Percentiles rank a stretch among this genome's conserved stretches.
Evolutionary conservation across 805 yeast species (phyloP).

Genomic region (Candida ficus): DNA sequence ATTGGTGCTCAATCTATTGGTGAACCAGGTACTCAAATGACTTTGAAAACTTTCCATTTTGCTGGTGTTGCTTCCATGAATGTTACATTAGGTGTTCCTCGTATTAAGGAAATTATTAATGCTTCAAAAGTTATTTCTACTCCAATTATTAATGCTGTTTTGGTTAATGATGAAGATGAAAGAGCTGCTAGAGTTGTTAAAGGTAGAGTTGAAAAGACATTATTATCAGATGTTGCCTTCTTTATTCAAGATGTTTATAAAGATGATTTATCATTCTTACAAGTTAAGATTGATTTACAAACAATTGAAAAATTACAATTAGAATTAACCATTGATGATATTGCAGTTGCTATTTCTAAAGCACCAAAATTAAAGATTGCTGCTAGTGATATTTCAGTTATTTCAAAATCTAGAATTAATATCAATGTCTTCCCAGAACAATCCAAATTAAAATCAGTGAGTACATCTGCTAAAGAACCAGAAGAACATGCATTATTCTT

Average conservation of each 20-base stretch:
- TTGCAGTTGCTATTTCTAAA: slow-evolving; percentile 70
- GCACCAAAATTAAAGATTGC: slow-evolving; percentile 90
- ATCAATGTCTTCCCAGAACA: slow-evolving; percentile 50
- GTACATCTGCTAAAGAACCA: slow-evolving; percentile 36
- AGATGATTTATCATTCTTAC: slow-evolving; percentile 69
- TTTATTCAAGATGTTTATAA: slow-evolving; percentile 93
- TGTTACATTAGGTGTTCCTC: slow-evolving; percentile 98
- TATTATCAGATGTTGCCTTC: slow-evolving; percentile 77
- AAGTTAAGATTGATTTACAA: slow-evolving; percentile 73
- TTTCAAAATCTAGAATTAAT: slow-evolving; percentile 61
- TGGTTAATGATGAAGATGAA: slow-evolving; percentile 91
- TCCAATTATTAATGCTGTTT: slow-evolving; percentile 90
- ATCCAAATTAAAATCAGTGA: slow-evolving; percentile 35
- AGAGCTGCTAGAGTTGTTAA: slow-evolving; percentile 98
- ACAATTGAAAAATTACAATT: slow-evolving; percentile 88
- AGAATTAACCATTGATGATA: slow-evolving; percentile 81
- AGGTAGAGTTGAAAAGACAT: slow-evolving; percentile 93
- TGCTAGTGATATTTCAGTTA: slow-evolving; percentile 62
- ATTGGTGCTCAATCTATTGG: slow-evolving; percentile 99
- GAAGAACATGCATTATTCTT: slow-evolving; percentile 59
- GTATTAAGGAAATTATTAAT: slow-evolving; percentile 97
- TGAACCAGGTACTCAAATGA: slow-evolving; percentile 99
- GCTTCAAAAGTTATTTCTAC: slow-evolving; percentile 94
- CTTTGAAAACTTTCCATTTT: slow-evolving; percentile 93
- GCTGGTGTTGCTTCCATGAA: slow-evolving; percentile 99